These are phyloP conservation scores for Corylus avellana DNA, from an alignment of 306 rosid genomes.

Conservation along the genomic window DNA sequence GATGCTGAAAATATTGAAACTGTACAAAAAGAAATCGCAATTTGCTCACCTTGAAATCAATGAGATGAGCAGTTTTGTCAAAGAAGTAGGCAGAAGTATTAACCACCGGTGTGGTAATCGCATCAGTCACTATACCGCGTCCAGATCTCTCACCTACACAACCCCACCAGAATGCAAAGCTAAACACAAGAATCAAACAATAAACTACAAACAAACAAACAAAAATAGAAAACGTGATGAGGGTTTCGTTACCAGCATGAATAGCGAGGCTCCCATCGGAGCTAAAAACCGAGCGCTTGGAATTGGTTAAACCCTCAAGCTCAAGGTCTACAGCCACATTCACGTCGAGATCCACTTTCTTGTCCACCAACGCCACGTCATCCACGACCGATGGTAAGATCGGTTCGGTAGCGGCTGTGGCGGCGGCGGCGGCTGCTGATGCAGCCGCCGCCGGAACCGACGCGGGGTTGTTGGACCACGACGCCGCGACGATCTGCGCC, in stretches of 20 bases:
- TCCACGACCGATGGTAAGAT: conserved; percentile 38
- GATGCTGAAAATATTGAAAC: too few species aligned
- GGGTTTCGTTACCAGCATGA: conserved; percentile 69
- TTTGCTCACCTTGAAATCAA: conserved; percentile 81
- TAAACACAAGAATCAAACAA: not conserved
- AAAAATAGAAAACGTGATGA: not conserved
- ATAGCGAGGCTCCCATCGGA: conserved; percentile 68
- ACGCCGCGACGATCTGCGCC: conserved; percentile 97
- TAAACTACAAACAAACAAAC: not conserved
- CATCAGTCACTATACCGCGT: conserved; percentile 81
- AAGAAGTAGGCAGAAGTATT: conserved; percentile 84
- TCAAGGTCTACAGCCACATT: conserved; percentile 50
- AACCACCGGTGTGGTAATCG: conserved; percentile 90
- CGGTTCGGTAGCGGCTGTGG: conserved; percentile 40
- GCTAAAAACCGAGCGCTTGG: conserved; percentile 64
- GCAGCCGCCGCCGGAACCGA: conserved; percentile 36
- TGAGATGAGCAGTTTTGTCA: conserved; percentile 72
- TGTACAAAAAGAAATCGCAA: not conserved
- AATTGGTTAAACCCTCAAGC: conserved; percentile 33
- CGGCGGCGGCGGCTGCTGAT: conserved; percentile 46
- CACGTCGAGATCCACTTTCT: conserved; percentile 26
- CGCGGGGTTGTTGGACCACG: conserved; percentile 74
- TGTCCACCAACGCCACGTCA: conserved; percentile 39
- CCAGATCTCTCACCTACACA: conserved; percentile 83
- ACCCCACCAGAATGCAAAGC: not conserved